Base-by-base conservation (phyloP, 352 stramenopile species). In the Phytophthora boehmeriae region DNA sequence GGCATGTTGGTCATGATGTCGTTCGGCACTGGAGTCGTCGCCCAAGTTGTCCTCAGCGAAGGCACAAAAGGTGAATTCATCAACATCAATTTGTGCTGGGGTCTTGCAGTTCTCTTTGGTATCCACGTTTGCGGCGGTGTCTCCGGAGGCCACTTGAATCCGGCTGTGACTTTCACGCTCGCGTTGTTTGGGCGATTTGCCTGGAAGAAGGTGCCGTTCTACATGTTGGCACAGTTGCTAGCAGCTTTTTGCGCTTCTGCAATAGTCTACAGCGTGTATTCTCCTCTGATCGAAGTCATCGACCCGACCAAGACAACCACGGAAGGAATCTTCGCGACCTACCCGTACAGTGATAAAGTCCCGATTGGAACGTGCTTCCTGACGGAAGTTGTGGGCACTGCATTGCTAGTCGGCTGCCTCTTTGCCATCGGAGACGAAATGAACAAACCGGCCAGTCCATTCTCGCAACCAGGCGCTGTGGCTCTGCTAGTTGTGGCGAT, bases 61-160 rank as follows among this genome's bases (percentile, higher is more conserved):
- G 68, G 66, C 32, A 63, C 47, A 20, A 82, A 80, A 58, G 80
- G 80, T 22, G 78, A 83, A 25, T 88, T 80, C 58, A 67, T 80
- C 17, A 81, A 74, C 58, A 85, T 89, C 63, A 80, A 62, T 17
- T 63, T 89, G 23, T 80, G 61, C 46, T 89, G 80, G 77, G 80
- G 80, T 0, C 58, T 89, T 49, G 80, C 52, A 2, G 63, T 89
- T 46, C 72, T 89, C 50, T 71, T 89, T 25, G 80, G 71, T n/a
- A 81, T 89, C 39, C 76, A 89, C 63, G 60, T 68, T 10, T 73
- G 65, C 6, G 75, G 75, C n/a, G 73, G 63, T 8, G 63, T 71
- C 27, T 83, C 69, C 22, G 73, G 77, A 13, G 77, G 64, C 3
- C 80, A 89, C 62, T 54, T 89, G 27, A 89, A 89, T 60, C 76